Evolutionary conservation across 2,329 filamentous ascomycete genomes (phyloP), one percentile per base, ranked within the genome.

Genomic region (Macrophomina pseudophaseolina): DNA sequence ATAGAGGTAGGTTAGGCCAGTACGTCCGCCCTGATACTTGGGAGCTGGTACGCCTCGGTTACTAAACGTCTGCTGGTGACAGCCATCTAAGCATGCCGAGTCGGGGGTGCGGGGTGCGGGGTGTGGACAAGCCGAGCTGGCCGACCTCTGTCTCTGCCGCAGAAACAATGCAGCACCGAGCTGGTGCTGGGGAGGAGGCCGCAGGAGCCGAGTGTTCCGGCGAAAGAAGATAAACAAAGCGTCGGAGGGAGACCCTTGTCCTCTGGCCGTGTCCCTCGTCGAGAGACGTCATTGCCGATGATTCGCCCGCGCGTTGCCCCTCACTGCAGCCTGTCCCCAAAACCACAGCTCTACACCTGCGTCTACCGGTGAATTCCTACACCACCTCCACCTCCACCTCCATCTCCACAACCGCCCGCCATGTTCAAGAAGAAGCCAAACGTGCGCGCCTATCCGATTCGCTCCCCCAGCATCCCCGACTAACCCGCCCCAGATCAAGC

Each of bases 381-480:
- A 23, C n/a, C 58, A 12, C 30, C 23, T 23, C 16, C n/a, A 8
- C 54, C 54, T 32, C 9, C 58, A 12, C 30, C 23, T 23, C 16
- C n/a, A 8, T 38, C 54, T 32, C 9, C 32, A 14, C 58, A 28
- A 5, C 12, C 42, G 53, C 53, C 60, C 72, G 71, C 42, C 66
- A 88, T 88, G 86, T 88, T 88, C 78, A 88, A 88, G 74, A 88
- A 88, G 77, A 88, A 88, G 76, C 86, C 86, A 16, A 85, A 83
- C 54, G 85, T 86, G 75, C 33, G 70, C 33, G 70, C 60, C 64
- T 40, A 42, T 9, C 12, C 28, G 1, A 35, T 23, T 14, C 11
- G 30, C 58, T 8, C 30, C n/a, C 4, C 42, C 4, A 62, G 54
- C 16, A 40, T 33, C 9, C 38, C 14, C 9, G 44, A 51, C 67